A percentile compares a stretch with the other conserved stretches of the same genome.
phyloP scores from a whole-genome alignment of 495 filamentous ascomycete species.

The Aspergillus mulundensis region DNA sequence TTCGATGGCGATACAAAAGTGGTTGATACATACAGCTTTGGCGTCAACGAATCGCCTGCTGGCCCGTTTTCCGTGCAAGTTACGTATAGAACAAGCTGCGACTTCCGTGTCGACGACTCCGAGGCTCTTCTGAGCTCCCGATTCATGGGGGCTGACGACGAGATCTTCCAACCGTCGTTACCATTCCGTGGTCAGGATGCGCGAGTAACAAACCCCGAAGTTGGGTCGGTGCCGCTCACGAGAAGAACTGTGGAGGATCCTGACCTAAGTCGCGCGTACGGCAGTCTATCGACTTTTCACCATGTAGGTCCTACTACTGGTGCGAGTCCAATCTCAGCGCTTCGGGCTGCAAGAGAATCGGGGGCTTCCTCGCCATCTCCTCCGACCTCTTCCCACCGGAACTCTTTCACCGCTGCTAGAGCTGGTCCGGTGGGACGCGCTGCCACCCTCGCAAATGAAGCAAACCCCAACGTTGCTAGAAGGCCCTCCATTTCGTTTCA shows the following conservation, averaged over 20 bases:
- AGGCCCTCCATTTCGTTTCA: conserved; percentile 90
- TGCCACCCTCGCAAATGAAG: conserved; percentile 54
- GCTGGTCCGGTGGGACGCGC: conserved; percentile 57
- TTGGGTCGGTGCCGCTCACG: conserved; percentile 68
- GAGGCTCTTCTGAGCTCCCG: conserved; percentile 90
- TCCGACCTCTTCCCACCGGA: conserved; percentile 57
- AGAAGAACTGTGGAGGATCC: conserved; percentile 44
- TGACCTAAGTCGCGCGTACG: conserved; percentile 78
- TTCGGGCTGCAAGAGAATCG: conserved; percentile 62
- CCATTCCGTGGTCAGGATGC: conserved; percentile 35
- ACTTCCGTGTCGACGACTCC: conserved; percentile 85
- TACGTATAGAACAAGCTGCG: conserved; percentile 79
- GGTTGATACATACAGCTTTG: conserved; percentile 72
- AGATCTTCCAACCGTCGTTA: conserved; percentile 75
- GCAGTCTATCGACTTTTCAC: conserved; percentile 90
- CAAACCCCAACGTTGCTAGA: conserved; percentile 50
- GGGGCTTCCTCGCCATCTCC: conserved; percentile 41
- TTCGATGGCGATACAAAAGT: conserved; percentile 62
- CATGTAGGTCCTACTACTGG: conserved; percentile 68
- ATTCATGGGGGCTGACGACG: conserved; percentile 89
- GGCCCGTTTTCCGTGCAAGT: conserved; percentile 79
- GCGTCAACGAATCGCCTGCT: conserved; percentile 76
- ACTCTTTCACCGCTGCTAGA: conserved; percentile 55
- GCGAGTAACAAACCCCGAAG: conserved; percentile 45
- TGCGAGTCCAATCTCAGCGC: conserved; percentile 81